Evolutionary conservation across 2,329 filamentous ascomycete species (phyloP).

Genomic region (Monilinia laxa): DNA sequence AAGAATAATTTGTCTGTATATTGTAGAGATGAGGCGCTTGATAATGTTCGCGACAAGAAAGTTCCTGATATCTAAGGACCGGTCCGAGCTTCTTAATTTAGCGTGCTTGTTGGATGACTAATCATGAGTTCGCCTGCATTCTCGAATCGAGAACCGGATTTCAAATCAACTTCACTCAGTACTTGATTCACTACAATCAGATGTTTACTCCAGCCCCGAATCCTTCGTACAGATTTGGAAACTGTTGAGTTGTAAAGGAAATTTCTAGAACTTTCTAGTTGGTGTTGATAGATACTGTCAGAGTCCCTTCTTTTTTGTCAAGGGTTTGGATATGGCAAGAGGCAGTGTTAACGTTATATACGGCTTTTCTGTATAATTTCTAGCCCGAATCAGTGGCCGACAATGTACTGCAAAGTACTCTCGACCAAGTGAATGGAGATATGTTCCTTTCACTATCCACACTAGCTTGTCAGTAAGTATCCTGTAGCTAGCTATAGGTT

Average conservation of each 20-base stretch:
- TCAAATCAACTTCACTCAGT: slow-evolving; percentile 7
- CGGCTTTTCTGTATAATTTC: neutral
- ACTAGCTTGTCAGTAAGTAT: neutral
- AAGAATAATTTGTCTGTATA: slow-evolving; percentile 7
- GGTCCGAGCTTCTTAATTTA: slow-evolving; percentile 17
- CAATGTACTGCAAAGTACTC: neutral
- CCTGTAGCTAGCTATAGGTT: neutral
- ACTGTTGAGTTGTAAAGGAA: no score
- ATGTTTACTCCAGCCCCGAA: neutral
- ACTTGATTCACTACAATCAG: neutral
- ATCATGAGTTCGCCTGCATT: slow-evolving; percentile 1
- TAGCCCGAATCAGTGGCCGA: neutral
- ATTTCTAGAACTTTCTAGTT: neutral
- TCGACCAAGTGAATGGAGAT: neutral
- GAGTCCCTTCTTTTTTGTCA: neutral
- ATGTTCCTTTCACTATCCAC: neutral
- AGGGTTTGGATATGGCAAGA: neutral
- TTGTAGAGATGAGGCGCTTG: slow-evolving; percentile 3
- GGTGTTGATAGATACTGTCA: neutral
- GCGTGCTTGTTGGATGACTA: slow-evolving; percentile 14
- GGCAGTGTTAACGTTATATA: neutral
- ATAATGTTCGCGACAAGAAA: slow-evolving; percentile 15
- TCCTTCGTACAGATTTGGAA: neutral
- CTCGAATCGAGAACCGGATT: slow-evolving; percentile 5
- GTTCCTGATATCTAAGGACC: slow-evolving; percentile 17